A percentile compares a stretch with the other conserved stretches of the same genome.
Evolutionary conservation across 176 grass and related monocot species (phyloP).

Genomic region (barley (Hordeum vulgare)): DNA sequence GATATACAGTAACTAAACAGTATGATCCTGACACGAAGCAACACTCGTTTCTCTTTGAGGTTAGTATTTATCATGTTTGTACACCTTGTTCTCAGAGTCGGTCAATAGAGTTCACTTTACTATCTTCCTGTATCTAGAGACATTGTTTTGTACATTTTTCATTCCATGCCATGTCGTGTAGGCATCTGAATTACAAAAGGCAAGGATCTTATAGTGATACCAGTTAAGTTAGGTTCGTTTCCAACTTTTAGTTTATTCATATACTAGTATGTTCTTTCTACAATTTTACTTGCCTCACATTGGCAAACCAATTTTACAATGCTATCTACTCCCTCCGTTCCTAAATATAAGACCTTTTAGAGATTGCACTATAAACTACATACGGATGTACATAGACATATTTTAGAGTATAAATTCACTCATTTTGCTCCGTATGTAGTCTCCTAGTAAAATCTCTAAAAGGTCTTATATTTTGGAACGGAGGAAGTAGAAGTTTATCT

Average conservation of each 20-base stretch:
- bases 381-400: too few relatives aligned
- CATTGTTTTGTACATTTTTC: not conserved
- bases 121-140: not conserved
- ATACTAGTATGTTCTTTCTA: not conserved
- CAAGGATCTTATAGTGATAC: conserved; percentile 2
- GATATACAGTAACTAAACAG: conserved; percentile 90
- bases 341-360: too few relatives aligned
- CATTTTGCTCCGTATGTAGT: too few relatives aligned
- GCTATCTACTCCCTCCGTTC: not conserved
- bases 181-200: conserved; percentile 7
- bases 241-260: not conserved
- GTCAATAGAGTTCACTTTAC: not conserved
- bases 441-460: too few relatives aligned
- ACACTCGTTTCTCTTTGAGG: conserved; percentile 90
- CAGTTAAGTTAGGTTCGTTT: conserved; percentile 13
- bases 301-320: not conserved
- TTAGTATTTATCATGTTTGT: not conserved
- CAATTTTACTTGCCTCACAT: not conserved
- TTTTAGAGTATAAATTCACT: too few relatives aligned
- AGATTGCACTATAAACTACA: too few relatives aligned
- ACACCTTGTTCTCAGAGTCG: not conserved
- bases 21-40: conserved; percentile 86
- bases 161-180: not conserved
- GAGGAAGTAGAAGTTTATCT: not conserved
- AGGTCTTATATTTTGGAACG: too few relatives aligned